Evolutionary conservation across 2,329 filamentous ascomycete genomes (phyloP), one percentile per base, ranked within the genome.

Genomic region (Cyphellophora europaea): DNA sequence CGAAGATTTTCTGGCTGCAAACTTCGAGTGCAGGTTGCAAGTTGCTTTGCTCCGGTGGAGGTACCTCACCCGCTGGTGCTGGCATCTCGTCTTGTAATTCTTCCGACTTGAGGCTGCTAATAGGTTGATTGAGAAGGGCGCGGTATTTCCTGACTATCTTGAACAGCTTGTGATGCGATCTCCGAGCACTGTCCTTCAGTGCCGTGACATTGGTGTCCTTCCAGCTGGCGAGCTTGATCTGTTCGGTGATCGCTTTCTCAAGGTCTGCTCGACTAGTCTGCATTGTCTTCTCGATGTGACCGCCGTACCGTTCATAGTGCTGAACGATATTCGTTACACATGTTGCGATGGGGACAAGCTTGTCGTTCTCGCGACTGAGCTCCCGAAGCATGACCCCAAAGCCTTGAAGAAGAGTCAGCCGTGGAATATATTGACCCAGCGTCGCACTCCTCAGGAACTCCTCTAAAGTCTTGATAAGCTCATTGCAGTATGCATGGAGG

Each of bases 201-300:
- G 86, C 84, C 31, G 81, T 80, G 42, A 98, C 93, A 51, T 96
- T 98, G 14, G 85, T 94, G 49, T 98, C 91, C 56, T 93, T 95
- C 93, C 93, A 98, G 57, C 87, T 95, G 5, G 88, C 87, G 49
- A 98, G 66, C 34, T 93, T 76, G 11, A 98, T 72, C n/a, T 95
- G 79, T 48, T 96, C 84, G 54, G 82, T 89, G 71, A 96, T 85
- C 38, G 86, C 78, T 59, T 87, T 94, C 56, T 96, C 89, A n/a
- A 96, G 69, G 0, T 72, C 68, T 5, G 69, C 64, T 36, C 86
- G 76, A n/a, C 79, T 82, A 29, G 74, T 74, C 13, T 63, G 62
- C 21, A 95, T 70, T 1, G 69, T 62, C 42, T 85, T 79, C 10
- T 69, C 61, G 5, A 88, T 74, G 4, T 72, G 63, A 38, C 68